A percentile compares a stretch with the other conserved stretches of the same genome.
Evolutionary conservation across 176 grass and related monocot species (phyloP).

Genomic region (Triticum monococcum): DNA sequence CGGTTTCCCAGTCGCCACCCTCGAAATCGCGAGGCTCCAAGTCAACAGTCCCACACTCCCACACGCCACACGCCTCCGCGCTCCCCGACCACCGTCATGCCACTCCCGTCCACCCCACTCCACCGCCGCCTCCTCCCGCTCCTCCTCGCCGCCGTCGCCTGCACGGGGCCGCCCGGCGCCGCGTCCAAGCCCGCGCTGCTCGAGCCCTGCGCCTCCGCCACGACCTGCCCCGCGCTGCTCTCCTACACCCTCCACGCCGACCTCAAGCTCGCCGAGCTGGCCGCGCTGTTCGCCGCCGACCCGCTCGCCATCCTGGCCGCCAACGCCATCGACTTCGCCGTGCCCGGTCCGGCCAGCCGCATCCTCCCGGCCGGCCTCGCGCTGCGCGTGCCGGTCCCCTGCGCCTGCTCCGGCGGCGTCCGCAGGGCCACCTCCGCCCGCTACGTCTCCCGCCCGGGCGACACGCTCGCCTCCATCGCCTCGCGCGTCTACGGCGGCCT

Average conservation of each 20-base stretch:
- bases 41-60: background rate
- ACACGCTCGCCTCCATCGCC: constrained; percentile 68
- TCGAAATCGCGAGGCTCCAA: background rate
- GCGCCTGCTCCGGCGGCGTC: constrained; percentile 83
- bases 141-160: constrained; percentile 18
- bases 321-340: constrained; percentile 74
- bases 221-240: constrained; percentile 68
- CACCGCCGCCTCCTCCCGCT: constrained; percentile 11
- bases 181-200: constrained; percentile 54
- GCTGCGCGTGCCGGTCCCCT: constrained; percentile 68
- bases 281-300: constrained; percentile 71
- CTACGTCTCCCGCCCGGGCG: constrained; percentile 61
- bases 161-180: background rate
- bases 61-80: background rate
- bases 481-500: constrained; percentile 61
- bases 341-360: constrained; percentile 40
- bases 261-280: constrained; percentile 81
- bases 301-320: constrained; percentile 74
- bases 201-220: constrained; percentile 71
- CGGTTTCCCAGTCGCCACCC: background rate
- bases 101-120: constrained; percentile 4
- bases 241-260: constrained; percentile 86
- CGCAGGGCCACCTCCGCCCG: constrained; percentile 60
- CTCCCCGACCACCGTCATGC: constrained; percentile 24
- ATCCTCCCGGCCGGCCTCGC: constrained; percentile 77